Evolutionary conservation across 352 stramenopile species (phyloP).

Genomic region (Phytopythium boreale): DNA sequence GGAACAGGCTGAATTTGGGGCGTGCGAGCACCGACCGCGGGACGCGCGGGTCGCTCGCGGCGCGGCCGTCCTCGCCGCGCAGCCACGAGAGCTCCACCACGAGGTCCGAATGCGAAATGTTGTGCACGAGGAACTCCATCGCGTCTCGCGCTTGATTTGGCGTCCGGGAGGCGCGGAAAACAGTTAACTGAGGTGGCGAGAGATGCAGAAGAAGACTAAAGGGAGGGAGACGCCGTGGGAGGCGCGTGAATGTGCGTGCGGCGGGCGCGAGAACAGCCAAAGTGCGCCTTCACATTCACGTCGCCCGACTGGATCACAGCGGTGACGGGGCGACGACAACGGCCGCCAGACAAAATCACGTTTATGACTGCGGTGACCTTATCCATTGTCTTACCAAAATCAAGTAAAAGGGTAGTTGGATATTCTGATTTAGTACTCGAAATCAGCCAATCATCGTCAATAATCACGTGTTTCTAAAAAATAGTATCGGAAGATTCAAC

Average conservation of each 20-base stretch:
- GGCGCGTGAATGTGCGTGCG: neutral
- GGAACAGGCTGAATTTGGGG: slow-evolving; percentile 89
- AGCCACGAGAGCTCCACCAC: slow-evolving; percentile 89
- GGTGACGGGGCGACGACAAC: neutral
- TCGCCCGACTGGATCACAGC: neutral
- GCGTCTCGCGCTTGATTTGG: neutral
- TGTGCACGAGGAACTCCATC: slow-evolving; percentile 96
- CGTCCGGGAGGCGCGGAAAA: neutral
- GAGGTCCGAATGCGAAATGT: slow-evolving; percentile 96
- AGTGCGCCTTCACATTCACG: slow-evolving; percentile 2
- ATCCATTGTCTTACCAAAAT: too few relatives aligned
- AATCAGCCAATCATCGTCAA: neutral
- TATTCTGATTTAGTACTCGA: too few relatives aligned
- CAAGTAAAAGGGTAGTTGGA: neutral
- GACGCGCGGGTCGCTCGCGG: slow-evolving; percentile 20
- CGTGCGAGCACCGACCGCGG: slow-evolving; percentile 61
- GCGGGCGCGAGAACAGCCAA: neutral
- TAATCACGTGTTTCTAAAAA: neutral
- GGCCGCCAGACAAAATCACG: neutral
- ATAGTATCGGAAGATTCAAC: neutral
- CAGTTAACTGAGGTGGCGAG: neutral
- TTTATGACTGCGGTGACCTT: too few relatives aligned
- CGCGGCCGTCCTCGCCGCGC: slow-evolving; percentile 8
- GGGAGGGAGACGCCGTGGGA: neutral
- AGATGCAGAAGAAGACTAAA: neutral